Conservation (phyloP, 768 basidiomycete genomes). For the Agrocybe pediades region DNA sequence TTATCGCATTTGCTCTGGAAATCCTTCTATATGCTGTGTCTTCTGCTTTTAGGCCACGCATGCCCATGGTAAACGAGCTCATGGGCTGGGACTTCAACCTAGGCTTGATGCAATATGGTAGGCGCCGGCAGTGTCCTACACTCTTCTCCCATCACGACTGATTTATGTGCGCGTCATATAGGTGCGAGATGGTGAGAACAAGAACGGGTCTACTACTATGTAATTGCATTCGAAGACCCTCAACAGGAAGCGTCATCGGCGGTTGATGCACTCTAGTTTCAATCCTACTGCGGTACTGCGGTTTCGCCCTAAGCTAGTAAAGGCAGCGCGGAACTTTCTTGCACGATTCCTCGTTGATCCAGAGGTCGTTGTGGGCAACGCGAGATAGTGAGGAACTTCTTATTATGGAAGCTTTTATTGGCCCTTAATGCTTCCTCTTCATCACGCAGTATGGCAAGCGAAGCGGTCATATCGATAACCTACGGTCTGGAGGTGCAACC, state of each 20-base stretch:
- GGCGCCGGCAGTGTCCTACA: neutral
- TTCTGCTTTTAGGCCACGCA: neutral
- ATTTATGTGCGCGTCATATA: neutral
- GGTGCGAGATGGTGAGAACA: neutral
- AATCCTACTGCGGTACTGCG: no score
- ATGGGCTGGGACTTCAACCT: constrained; percentile 1
- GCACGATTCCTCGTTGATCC: no score
- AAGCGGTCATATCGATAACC: constrained; percentile 38
- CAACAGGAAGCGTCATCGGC: no score
- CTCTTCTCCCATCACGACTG: neutral
- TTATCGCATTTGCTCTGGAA: neutral
- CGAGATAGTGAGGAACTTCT: neutral
- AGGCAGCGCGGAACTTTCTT: no score
- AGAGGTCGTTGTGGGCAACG: no score
- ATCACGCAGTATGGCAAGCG: constrained; percentile 26
- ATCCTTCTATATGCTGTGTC: no score
- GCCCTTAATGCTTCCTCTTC: neutral
- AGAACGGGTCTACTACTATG: no score
- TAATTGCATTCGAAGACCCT: no score
- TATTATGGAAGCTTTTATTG: neutral
- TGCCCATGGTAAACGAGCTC: constrained; percentile 2
- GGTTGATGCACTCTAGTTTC: no score
- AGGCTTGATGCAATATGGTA: neutral
- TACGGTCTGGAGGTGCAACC: constrained; percentile 46
- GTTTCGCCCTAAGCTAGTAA: no score